Evolutionary conservation across 2,329 filamentous ascomycete genomes (phyloP).

Genomic region (Talaromyces sp.): DNA sequence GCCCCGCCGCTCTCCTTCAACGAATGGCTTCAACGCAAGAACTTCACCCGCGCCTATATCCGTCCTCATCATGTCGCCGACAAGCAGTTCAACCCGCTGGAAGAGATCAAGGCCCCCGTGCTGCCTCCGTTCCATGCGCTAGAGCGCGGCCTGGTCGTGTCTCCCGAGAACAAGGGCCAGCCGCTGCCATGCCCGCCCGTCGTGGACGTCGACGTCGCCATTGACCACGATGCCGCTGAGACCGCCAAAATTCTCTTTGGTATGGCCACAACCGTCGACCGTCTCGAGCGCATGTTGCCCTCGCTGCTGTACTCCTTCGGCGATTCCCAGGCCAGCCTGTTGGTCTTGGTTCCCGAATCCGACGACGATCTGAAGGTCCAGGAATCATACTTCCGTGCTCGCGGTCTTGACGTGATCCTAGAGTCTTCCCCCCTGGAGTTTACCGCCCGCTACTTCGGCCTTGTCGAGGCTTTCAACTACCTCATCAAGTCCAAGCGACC

Average conservation of each 20-base stretch:
- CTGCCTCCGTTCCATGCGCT: slow-evolving; percentile 33
- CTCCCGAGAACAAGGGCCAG: slow-evolving; percentile 26
- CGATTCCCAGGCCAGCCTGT: slow-evolving; percentile 34
- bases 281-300: slow-evolving; percentile 34
- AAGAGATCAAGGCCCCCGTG: slow-evolving; percentile 32
- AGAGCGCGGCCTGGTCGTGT: slow-evolving; percentile 34
- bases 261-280: slow-evolving; percentile 38
- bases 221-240: slow-evolving; percentile 33
- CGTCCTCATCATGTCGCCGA: slow-evolving; percentile 33
- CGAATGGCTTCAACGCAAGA: slow-evolving; percentile 40
- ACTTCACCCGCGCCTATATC: slow-evolving; percentile 39
- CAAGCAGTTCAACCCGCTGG: slow-evolving; percentile 33
- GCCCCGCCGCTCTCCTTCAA: slow-evolving; percentile 31
- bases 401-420: slow-evolving; percentile 35
- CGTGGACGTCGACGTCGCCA: slow-evolving; percentile 36
- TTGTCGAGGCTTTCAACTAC: slow-evolving; percentile 35
- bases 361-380: slow-evolving; percentile 34
- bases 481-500: slow-evolving; percentile 34
- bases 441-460: slow-evolving; percentile 39
- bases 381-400: slow-evolving; percentile 37
- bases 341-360: slow-evolving; percentile 37
- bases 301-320: slow-evolving; percentile 39
- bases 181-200: slow-evolving; percentile 33
- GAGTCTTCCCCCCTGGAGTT: slow-evolving; percentile 36
- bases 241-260: slow-evolving; percentile 38